These are phyloP conservation scores for Venturia asperata DNA, from an alignment of 2,329 filamentous ascomycete species.

Conservation along the genomic window DNA sequence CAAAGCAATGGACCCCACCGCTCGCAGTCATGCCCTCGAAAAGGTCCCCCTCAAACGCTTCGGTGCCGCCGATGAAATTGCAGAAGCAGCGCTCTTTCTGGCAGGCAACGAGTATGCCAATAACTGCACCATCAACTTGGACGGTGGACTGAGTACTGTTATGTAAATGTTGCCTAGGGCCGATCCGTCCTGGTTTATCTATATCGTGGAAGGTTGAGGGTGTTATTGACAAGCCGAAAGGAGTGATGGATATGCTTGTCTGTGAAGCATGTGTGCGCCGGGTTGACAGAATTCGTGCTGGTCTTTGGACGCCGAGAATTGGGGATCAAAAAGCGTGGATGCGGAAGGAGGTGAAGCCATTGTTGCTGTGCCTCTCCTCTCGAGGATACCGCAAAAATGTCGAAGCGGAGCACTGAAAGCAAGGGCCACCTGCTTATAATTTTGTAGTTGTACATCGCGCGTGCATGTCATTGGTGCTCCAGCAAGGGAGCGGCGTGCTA, in stretches of 20 bases:
- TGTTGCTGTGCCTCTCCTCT: not conserved
- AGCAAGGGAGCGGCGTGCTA: not conserved
- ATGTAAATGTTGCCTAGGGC: slow-evolving; percentile 20
- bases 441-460: not conserved
- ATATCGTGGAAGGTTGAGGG: not conserved
- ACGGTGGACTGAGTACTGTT: slow-evolving; percentile 70
- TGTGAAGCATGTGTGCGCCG: not conserved
- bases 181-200: not conserved
- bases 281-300: not conserved
- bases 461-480: not conserved
- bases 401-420: not conserved
- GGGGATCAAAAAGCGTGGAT: not conserved
- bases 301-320: not conserved
- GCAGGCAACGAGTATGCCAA: slow-evolving; percentile 74
- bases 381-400: not conserved
- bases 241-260: not conserved
- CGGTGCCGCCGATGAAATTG: slow-evolving; percentile 63
- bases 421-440: not conserved
- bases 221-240: not conserved
- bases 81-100: slow-evolving; percentile 74
- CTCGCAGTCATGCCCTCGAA: not conserved
- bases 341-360: not conserved
- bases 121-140: slow-evolving; percentile 78
- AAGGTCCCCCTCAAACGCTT: slow-evolving; percentile 57
- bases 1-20: slow-evolving; percentile 26